These are phyloP conservation scores for Podila clonocystis DNA, from an alignment of 192 early-diverging fungal species.

Conservation along the genomic window DNA sequence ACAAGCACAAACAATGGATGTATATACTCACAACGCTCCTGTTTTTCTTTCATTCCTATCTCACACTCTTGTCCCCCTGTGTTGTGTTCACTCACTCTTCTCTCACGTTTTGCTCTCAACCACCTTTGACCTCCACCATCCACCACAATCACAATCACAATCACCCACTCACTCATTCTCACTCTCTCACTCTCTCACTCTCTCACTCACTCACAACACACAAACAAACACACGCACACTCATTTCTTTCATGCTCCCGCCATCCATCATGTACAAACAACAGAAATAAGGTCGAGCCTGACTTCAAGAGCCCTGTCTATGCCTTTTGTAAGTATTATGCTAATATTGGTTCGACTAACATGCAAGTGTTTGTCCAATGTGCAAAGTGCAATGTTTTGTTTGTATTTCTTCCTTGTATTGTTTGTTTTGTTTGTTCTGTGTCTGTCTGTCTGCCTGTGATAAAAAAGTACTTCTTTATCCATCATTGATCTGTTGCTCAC, in stretches of 20 bases:
- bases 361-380: too few relatives aligned
- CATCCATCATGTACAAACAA: background rate
- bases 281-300: slow-evolving; percentile 24
- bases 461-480: background rate
- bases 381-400: background rate
- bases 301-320: slow-evolving; percentile 18
- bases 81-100: background rate
- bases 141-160: background rate
- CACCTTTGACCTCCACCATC: background rate
- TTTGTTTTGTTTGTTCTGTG: background rate
- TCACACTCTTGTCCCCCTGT: background rate
- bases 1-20: too few relatives aligned
- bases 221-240: background rate
- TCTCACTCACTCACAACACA: background rate
- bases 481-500: slow-evolving; percentile 1
- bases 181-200: background rate
- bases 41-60: background rate
- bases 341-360: background rate
- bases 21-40: too few relatives aligned
- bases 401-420: background rate
- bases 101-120: background rate
- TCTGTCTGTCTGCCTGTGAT: background rate
- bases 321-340: slow-evolving; percentile 32
- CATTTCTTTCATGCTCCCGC: background rate
- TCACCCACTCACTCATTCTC: background rate